Conservation (phyloP, 768 basidiomycete species). For the Hypsizygus marmoreus region DNA sequence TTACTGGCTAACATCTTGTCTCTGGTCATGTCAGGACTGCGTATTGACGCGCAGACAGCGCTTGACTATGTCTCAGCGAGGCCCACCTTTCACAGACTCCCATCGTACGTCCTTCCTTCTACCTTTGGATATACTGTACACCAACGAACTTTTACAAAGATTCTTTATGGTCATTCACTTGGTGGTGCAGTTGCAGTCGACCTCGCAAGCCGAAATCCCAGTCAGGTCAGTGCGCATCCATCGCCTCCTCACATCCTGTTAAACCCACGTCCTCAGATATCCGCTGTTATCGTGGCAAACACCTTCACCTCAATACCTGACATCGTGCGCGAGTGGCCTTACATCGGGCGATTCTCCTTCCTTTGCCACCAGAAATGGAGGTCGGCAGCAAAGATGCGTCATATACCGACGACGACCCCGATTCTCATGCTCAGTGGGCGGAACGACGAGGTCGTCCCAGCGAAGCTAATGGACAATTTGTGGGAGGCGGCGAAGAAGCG, state of each 20-base stretch:
- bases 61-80: slow-evolving; percentile 69
- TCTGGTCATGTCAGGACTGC: slow-evolving; percentile 49
- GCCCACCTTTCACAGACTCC: slow-evolving; percentile 58
- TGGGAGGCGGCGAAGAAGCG: slow-evolving; percentile 51
- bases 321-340: slow-evolving; percentile 67
- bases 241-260: too few relatives aligned
- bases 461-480: slow-evolving; percentile 60
- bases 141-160: slow-evolving; percentile 31
- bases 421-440: slow-evolving; percentile 75
- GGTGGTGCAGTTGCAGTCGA: slow-evolving; percentile 90
- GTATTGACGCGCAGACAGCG: slow-evolving; percentile 77
- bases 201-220: slow-evolving; percentile 69
- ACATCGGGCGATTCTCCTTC: slow-evolving; percentile 65
- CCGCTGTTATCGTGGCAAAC: slow-evolving; percentile 82
- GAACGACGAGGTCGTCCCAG: slow-evolving; percentile 62
- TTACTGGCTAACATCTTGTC: background rate
- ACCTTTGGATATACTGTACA: background rate
- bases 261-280: slow-evolving; percentile 43
- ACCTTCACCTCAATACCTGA: slow-evolving; percentile 83
- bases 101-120: slow-evolving; percentile 44
- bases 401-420: slow-evolving; percentile 57
- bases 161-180: slow-evolving; percentile 75
- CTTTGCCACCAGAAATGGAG: slow-evolving; percentile 84
- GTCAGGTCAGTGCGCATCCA: slow-evolving; percentile 53
- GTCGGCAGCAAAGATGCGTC: slow-evolving; percentile 58